Percentiles rank a stretch among this genome's conserved stretches.
These are phyloP conservation scores for Akanthomyces dipterigenus DNA, from an alignment of 2,329 filamentous ascomycete genomes.

Conservation along the genomic window DNA sequence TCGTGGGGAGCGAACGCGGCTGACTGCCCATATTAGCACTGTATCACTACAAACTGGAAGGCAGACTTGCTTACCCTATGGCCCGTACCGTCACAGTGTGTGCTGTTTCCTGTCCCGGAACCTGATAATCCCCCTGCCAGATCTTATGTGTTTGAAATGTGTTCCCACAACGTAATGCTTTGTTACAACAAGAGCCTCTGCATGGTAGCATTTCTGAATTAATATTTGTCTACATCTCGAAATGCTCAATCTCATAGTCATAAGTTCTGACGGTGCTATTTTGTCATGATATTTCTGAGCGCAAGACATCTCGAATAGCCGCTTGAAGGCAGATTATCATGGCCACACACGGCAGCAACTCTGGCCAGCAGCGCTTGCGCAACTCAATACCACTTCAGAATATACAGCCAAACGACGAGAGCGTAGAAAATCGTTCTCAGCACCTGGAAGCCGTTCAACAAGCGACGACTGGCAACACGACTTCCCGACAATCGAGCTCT, in stretches of 20 bases:
- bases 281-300: neutral
- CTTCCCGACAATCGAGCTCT: neutral
- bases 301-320: neutral
- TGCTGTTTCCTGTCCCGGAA: neutral
- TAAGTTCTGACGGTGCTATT: neutral
- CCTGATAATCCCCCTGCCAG: neutral
- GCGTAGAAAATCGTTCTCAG: neutral
- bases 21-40: neutral
- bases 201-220: neutral
- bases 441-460: neutral
- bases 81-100: neutral
- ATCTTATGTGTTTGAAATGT: conserved; percentile 7
- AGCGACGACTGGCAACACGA: neutral
- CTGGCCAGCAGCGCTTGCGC: conserved; percentile 20
- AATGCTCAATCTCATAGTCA: neutral
- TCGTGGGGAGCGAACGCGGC: neutral
- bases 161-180: neutral
- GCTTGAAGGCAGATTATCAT: conserved; percentile 16
- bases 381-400: conserved; percentile 66
- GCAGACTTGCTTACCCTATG: neutral
- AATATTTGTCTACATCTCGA: neutral
- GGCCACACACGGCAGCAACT: conserved; percentile 24
- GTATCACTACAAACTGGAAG: neutral
- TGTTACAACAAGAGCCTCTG: neutral
- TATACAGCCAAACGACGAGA: neutral